Evolutionary conservation across 441 rosid species (phyloP), one percentile per base, ranked within the genome.

Genomic region (Jatropha podagrica): DNA sequence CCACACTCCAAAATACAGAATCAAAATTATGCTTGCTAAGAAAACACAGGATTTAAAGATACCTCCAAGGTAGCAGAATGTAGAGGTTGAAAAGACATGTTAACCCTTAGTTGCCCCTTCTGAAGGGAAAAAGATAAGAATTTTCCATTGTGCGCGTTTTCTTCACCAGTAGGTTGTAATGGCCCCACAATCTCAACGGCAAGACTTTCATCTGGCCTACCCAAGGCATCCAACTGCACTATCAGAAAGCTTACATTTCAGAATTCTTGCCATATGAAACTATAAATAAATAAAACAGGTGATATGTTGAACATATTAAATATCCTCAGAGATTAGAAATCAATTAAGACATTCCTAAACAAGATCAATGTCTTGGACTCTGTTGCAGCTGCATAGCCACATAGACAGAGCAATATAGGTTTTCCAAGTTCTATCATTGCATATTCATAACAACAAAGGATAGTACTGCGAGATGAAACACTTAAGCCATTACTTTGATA

Each of bases 51-150:
- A 76, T 62, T 77, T 77, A 61, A 51, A 55, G 76, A 81, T 85
- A 96, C 99, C 98, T 96, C 99, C 88, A 96, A 84, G 70, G 88
- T 89, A 76, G 98, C 96, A 72, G 96, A 90, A 72, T 91, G 98
- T 60, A 84, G 87, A 40, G 99, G 96, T 68, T 83, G 92, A 77
- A 78, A 89, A 80, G 92, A 90, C 75, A 87, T 75, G 76, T 88
- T 91, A 75, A 91, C 95, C 88, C 88, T 94, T 80, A 96, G 85
- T 79, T 96, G 99, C 71, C 98, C 98, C 81, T 94, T 96, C 71
- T 96, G 98, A 78, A 96, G 90, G 73, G 92, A 87, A 80, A 96
- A 87, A 42, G 97, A 92, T 73, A 86, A 80, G 40, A 88, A 69
- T 80, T 89, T 96, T 82, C 91, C 97, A 84, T 84, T 91, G 76